These are phyloP conservation scores for Typha latifolia DNA, from an alignment of 176 grass and related monocot species.

Conservation along the genomic window DNA sequence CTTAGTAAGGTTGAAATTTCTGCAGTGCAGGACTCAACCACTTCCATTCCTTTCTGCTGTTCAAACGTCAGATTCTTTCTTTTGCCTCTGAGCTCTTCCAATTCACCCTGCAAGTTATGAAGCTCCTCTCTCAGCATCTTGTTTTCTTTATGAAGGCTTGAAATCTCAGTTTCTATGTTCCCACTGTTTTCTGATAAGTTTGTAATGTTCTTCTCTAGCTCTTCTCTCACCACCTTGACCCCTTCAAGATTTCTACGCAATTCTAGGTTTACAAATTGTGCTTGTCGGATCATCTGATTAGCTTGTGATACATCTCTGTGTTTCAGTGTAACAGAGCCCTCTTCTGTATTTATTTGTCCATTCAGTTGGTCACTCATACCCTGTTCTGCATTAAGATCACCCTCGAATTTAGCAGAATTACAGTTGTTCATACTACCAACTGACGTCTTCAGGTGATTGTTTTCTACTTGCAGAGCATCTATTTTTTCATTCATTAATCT, in stretches of 20 bases:
- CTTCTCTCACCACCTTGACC: constrained; percentile 3
- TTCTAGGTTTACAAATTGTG: constrained; percentile 20
- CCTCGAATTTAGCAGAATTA: no score
- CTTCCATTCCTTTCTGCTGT: constrained; percentile 6
- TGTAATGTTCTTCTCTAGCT: constrained; percentile 2
- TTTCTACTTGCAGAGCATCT: constrained; percentile 48
- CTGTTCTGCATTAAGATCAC: constrained; percentile 35
- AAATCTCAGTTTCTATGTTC: neutral
- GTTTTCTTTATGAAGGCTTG: constrained; percentile 39
- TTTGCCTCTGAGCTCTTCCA: constrained; percentile 32
- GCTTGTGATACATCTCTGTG: constrained; percentile 43
- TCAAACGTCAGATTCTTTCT: constrained; percentile 29
- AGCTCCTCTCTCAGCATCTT: constrained; percentile 39
- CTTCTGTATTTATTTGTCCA: constrained; percentile 29
- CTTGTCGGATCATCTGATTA: constrained; percentile 36
- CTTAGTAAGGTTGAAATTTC: constrained; percentile 59
- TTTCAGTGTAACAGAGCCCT: constrained; percentile 18
- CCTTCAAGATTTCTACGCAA: constrained; percentile 39
- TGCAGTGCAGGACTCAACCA: constrained; percentile 39
- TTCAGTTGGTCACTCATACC: constrained; percentile 35
- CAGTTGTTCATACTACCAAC: no score
- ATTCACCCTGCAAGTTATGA: constrained; percentile 34
- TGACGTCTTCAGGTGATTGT: constrained; percentile 44
- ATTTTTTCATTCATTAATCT: constrained; percentile 48
- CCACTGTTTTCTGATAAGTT: neutral